A percentile compares a stretch with the other conserved stretches of the same genome.
phyloP scores from a whole-genome alignment of 2,329 filamentous ascomycete species.

The Cryphonectria naterciae region DNA sequence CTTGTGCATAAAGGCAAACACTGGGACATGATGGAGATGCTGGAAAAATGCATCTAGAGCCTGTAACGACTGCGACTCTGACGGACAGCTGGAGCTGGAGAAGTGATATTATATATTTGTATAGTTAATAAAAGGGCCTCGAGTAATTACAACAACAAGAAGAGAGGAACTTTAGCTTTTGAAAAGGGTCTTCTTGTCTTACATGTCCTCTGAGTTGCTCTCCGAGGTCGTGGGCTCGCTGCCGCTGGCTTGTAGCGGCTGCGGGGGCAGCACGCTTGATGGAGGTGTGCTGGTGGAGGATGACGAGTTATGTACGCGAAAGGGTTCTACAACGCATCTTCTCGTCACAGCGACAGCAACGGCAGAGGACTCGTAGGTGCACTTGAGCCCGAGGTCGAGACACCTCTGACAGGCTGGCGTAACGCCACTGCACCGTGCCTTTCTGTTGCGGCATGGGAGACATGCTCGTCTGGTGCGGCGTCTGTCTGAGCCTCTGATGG shows the following conservation, averaged over 20 bases:
- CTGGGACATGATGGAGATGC: neutral
- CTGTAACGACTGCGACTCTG: neutral
- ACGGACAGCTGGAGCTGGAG: neutral
- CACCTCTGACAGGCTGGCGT: neutral
- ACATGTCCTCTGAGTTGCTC: neutral
- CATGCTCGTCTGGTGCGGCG: neutral
- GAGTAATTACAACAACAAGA: neutral
- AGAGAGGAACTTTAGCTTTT: neutral
- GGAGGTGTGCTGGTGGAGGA: neutral
- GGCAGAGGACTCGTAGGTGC: neutral
- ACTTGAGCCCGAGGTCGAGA: neutral
- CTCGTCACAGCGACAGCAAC: neutral
- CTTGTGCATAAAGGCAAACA: neutral
- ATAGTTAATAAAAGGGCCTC: neutral
- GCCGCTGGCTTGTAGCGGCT: neutral
- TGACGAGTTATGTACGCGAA: neutral
- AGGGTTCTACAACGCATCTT: neutral
- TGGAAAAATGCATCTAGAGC: neutral
- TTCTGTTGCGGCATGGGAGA: neutral
- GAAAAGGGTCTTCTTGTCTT: neutral
- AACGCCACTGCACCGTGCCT: neutral
- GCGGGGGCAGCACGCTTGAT: neutral
- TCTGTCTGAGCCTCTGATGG: neutral
- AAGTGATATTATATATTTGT: neutral
- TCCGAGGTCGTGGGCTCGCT: neutral